phyloP scores from a whole-genome alignment of 2,329 filamentous ascomycete species.

The Gnomoniopsis sp. region DNA sequence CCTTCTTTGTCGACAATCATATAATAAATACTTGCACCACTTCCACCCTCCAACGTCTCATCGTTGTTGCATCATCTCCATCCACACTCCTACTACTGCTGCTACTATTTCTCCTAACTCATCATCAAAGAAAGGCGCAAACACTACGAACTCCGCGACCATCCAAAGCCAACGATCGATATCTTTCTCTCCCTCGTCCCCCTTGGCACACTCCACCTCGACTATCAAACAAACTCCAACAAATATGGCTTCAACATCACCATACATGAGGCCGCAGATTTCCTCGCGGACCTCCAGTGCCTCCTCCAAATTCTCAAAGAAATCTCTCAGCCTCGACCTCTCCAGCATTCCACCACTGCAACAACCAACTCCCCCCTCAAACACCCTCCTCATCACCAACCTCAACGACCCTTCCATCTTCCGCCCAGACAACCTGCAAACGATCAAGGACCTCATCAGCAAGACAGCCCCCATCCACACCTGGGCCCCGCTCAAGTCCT shows the following conservation, averaged over 20 bases:
- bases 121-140: too few relatives aligned
- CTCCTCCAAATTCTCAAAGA: slow-evolving; percentile 44
- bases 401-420: slow-evolving; percentile 72
- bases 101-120: too few relatives aligned
- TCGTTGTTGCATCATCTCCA: too few relatives aligned
- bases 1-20: too few relatives aligned
- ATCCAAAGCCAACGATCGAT: too few relatives aligned
- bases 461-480: slow-evolving; percentile 69
- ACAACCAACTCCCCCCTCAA: slow-evolving; percentile 72
- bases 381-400: slow-evolving; percentile 83
- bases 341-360: slow-evolving; percentile 66
- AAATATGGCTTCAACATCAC: slow-evolving; percentile 17
- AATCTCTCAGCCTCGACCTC: slow-evolving; percentile 67
- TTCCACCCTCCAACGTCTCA: too few relatives aligned
- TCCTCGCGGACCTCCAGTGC: slow-evolving; percentile 43
- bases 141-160: too few relatives aligned
- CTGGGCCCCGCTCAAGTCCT: slow-evolving; percentile 78
- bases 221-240: slow-evolving; percentile 1
- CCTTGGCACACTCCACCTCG: neutral
- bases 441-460: slow-evolving; percentile 68
- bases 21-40: too few relatives aligned
- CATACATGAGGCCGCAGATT: slow-evolving; percentile 23
- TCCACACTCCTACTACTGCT: too few relatives aligned
- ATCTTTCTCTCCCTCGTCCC: too few relatives aligned
- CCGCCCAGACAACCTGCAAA: slow-evolving; percentile 67